These are phyloP conservation scores for Chaetomiaceae sp. DNA, from an alignment of 2,329 filamentous ascomycete genomes.

Conservation along the genomic window DNA sequence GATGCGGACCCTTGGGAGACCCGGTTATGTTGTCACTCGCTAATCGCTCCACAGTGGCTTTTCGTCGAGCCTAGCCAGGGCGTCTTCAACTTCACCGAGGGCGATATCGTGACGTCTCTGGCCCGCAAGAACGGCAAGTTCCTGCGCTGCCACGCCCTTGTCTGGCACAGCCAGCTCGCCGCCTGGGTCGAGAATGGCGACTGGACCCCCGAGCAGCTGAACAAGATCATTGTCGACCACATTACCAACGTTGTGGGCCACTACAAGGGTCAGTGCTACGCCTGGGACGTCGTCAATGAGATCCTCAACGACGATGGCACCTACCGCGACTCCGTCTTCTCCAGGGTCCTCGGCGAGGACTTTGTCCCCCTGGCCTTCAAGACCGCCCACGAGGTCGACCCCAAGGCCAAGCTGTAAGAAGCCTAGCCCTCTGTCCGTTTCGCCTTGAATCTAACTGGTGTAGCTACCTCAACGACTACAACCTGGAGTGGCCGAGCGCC, in stretches of 20 bases:
- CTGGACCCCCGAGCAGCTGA: constrained; percentile 51
- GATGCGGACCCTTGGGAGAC: neutral
- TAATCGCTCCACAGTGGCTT: constrained; percentile 41
- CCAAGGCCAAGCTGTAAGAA: constrained; percentile 47
- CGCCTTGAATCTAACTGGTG: no score
- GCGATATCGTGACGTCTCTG: constrained; percentile 45
- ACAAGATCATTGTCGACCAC: constrained; percentile 47
- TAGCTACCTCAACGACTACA: constrained; percentile 61
- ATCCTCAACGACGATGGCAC: constrained; percentile 52
- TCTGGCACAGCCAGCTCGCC: constrained; percentile 46
- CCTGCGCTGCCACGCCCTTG: constrained; percentile 54
- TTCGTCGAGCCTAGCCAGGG: constrained; percentile 53
- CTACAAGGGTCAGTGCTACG: constrained; percentile 47
- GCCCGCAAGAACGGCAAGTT: constrained; percentile 40
- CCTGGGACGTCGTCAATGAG: constrained; percentile 57
- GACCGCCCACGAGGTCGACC: constrained; percentile 44
- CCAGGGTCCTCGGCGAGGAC: constrained; percentile 44
- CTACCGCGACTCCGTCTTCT: constrained; percentile 45
- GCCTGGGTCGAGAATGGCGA: constrained; percentile 40
- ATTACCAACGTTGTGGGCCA: constrained; percentile 45
- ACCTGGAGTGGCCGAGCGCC: constrained; percentile 44
- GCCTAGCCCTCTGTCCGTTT: no score
- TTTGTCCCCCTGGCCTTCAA: constrained; percentile 52
- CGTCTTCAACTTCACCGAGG: constrained; percentile 57
- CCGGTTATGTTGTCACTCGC: neutral